Evolutionary conservation across 495 filamentous ascomycete genomes (phyloP), one percentile per base, ranked within the genome.

Genomic region (Podospora fimiseda): DNA sequence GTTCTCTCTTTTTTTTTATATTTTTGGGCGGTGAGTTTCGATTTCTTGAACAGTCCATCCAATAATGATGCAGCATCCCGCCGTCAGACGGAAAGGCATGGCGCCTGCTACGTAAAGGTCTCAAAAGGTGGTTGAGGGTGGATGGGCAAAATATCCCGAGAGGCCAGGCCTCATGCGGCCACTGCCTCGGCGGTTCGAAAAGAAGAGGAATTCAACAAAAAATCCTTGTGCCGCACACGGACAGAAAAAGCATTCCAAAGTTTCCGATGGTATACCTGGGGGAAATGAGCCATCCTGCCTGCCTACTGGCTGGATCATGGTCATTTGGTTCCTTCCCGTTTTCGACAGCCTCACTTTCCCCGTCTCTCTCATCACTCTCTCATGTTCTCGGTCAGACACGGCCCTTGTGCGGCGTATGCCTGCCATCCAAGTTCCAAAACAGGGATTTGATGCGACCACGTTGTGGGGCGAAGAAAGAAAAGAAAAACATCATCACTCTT

Each of bases 331-430:
- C n/a, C n/a, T n/a, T n/a, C n/a, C n/a, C n/a, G n/a, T n/a, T 48
- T 53, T 57, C 53, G 55, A 54, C 61, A 64, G 61, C 61, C 61
- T 64, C 61, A 64, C 61, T 64, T 60, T 38, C 30, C 20, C 22
- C 7, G 44, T 44, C 16, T 27, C 55, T 1, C 43, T n/a, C n/a
- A n/a, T n/a, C n/a, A n/a, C n/a, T n/a, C n/a, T n/a, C n/a, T n/a
- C n/a, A n/a, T 51, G 53, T 33, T 43, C 39, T 58, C 54, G 59
- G 57, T 47, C 48, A 60, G 53, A 52, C 52, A 52, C 52, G 50
- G 59, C 42, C 56, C 59, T 54, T 45, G 57, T 59, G 57, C 54
- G 43, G 52, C 51, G 50, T 46, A 50, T 51, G 56, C 50, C 57
- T 49, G 45, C 27, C n/a, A n/a, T n/a, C n/a, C n/a, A n/a, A n/a